Conservation (phyloP, 805 yeast species). For the Barnettozyma sucrosica region DNA sequence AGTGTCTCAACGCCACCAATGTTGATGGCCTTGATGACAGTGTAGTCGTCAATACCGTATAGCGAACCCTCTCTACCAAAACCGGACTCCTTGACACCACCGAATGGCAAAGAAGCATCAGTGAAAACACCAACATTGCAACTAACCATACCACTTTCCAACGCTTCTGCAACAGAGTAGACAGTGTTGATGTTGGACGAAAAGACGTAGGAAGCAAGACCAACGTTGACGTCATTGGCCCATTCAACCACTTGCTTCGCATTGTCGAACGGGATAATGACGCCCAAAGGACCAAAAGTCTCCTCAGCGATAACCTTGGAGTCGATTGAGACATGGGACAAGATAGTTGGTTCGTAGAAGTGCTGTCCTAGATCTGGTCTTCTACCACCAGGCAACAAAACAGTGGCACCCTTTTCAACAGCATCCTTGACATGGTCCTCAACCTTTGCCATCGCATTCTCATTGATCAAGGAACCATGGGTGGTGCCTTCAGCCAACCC, state of each 20-base stretch:
- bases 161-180: slow-evolving; percentile 46
- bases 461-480: slow-evolving; percentile 53
- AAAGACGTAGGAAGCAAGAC: slow-evolving; percentile 57
- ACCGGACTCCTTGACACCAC: slow-evolving; percentile 64
- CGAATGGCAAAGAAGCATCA: slow-evolving; percentile 51
- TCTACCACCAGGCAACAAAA: slow-evolving; percentile 47
- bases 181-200: slow-evolving; percentile 45
- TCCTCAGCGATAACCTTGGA: slow-evolving; percentile 51
- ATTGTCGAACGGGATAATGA: slow-evolving; percentile 48
- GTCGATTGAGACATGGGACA: slow-evolving; percentile 44
- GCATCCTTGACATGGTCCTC: slow-evolving; percentile 52
- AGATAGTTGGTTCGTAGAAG: slow-evolving; percentile 50
- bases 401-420: slow-evolving; percentile 46
- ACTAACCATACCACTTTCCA: slow-evolving; percentile 63
- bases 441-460: slow-evolving; percentile 45
- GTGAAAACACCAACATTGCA: slow-evolving; percentile 55
- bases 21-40: slow-evolving; percentile 45
- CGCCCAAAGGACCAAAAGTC: slow-evolving; percentile 63
- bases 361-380: slow-evolving; percentile 42
- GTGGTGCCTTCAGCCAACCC: slow-evolving; percentile 47
- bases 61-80: slow-evolving; percentile 67
- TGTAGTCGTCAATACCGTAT: slow-evolving; percentile 57
- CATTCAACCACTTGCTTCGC: slow-evolving; percentile 45
- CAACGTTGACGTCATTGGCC: slow-evolving; percentile 52
- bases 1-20: slow-evolving; percentile 33